phyloP scores from a whole-genome alignment of 106 monocot species.

The Acanthochlamys bracteata region DNA sequence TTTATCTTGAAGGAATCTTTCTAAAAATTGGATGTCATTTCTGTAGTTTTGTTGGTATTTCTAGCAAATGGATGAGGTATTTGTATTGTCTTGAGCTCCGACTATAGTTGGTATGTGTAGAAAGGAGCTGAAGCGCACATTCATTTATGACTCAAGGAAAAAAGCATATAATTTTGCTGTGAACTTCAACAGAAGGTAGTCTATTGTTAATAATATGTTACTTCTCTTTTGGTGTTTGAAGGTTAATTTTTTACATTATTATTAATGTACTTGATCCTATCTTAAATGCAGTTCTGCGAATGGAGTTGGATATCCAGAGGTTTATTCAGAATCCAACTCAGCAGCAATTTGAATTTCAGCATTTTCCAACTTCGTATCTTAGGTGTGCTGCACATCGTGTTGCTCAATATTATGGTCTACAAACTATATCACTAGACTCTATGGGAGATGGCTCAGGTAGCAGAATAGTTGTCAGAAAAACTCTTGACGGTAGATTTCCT shows the following conservation, averaged over 20 bases:
- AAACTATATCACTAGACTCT: slow-evolving; percentile 59
- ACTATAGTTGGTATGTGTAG: too few species aligned
- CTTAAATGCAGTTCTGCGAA: slow-evolving; percentile 60
- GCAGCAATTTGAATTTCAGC: slow-evolving; percentile 85
- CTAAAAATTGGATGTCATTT: too few species aligned
- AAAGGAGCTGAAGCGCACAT: too few species aligned
- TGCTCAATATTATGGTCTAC: slow-evolving; percentile 84
- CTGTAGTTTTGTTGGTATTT: too few species aligned
- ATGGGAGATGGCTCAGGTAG: slow-evolving; percentile 28
- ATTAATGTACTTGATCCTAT: background rate
- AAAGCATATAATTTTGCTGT: too few species aligned
- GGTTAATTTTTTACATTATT: background rate
- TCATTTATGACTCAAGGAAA: too few species aligned
- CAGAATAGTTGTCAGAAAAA: slow-evolving; percentile 70
- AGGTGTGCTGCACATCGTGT: slow-evolving; percentile 90
- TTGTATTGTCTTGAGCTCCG: too few species aligned
- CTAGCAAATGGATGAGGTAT: too few species aligned
- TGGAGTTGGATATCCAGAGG: slow-evolving; percentile 89
- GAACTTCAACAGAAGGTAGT: too few species aligned
- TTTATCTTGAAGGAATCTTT: too few species aligned
- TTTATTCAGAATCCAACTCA: slow-evolving; percentile 67
- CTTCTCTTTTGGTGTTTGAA: background rate
- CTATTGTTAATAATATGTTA: too few species aligned
- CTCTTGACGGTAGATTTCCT: slow-evolving; percentile 54
- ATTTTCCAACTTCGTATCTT: slow-evolving; percentile 82